Evolutionary conservation across 768 basidiomycete species (phyloP), one percentile per base, ranked within the genome.

Genomic region (Lentinula aciculospora): DNA sequence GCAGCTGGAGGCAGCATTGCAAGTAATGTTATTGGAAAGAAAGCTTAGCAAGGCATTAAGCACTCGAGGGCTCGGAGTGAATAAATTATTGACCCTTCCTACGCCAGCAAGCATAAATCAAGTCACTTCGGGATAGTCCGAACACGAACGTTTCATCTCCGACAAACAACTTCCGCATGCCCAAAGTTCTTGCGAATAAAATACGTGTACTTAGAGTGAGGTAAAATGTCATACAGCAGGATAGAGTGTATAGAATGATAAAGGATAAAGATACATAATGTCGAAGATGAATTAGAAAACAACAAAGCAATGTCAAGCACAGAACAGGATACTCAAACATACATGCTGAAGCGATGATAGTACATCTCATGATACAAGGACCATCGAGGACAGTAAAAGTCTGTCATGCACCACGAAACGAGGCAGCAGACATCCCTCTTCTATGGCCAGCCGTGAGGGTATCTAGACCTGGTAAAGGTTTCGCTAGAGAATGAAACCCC

Each of bases 401-500:
- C 32, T 15, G 32, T 54, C 66, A 77, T 60, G 75, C 71, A 64
- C 76, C 77, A 46, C 80, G 80, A 58, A 78, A 72, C 9, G 77
- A 79, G 53, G 77, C 73, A 34, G 79, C 72, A 44, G 82, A 83
- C 72, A 78, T 71, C 19, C 81, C 81, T 50, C 82, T 75, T 61
- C 80, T 74, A 68, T 83, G 82, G 60, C 67, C 72, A 25, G 72
- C 68, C 31, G 65, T 53, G 34, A 56, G 27, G 21, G 58, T 23
- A 59, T 80, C 76, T 56, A 72, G 63, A 51, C 66, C 70, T 25
- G 75, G 73, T 44, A 72, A 65, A 42, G 78, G 77, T 72, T 85
- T 88, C 56, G 85, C 79, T 60, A 90, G 72, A 29, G 90, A 69
- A 67, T 87, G 81, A 68, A 90, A 88, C 2, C 82, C 82, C 65